phyloP scores from a whole-genome alignment of 495 filamentous ascomycete genomes.

The Penicillium pancosmium region DNA sequence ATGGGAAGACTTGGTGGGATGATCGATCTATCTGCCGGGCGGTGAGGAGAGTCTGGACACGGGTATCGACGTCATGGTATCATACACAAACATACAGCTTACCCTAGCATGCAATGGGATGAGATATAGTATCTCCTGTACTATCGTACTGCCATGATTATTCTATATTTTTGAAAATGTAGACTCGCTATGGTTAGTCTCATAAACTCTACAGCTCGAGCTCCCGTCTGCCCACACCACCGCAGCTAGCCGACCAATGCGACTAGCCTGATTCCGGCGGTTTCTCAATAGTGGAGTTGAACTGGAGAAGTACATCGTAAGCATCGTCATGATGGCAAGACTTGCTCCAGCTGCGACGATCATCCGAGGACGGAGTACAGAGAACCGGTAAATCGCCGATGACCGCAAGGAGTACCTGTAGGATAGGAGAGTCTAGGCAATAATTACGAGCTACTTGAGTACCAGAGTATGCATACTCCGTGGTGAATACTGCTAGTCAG shows the following conservation, averaged over 20 bases:
- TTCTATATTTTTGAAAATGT: too few species aligned
- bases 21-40: slow-evolving; percentile 22
- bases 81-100: neutral
- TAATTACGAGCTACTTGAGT: neutral
- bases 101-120: neutral
- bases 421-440: neutral
- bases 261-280: neutral
- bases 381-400: slow-evolving; percentile 9
- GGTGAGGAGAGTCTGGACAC: slow-evolving; percentile 4
- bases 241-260: neutral
- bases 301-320: slow-evolving; percentile 8
- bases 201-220: too few species aligned
- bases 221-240: neutral
- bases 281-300: slow-evolving; percentile 14
- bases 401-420: neutral
- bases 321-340: slow-evolving; percentile 29
- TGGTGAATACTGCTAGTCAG: too few species aligned
- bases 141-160: too few species aligned
- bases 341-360: slow-evolving; percentile 12
- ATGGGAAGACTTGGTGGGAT: slow-evolving; percentile 12
- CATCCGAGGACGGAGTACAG: slow-evolving; percentile 13
- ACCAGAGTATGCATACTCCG: neutral
- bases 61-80: slow-evolving; percentile 20
- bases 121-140: too few species aligned
- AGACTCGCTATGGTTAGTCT: too few species aligned